phyloP scores from a whole-genome alignment of 768 basidiomycete genomes.

The Vararia minispora region DNA sequence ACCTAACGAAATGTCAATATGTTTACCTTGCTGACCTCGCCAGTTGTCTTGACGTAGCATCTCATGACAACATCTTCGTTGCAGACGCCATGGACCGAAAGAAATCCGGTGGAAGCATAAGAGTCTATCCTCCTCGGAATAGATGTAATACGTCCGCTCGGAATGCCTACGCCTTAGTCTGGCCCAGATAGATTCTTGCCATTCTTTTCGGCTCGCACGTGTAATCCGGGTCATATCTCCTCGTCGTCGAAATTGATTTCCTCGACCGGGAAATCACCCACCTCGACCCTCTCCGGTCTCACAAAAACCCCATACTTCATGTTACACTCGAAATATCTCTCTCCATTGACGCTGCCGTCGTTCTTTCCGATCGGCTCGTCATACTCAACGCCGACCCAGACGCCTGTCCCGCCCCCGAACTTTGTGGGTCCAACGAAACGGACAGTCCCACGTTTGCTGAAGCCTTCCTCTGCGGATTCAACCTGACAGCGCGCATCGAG shows the following conservation, averaged over 20 bases:
- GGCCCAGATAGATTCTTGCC: not conserved
- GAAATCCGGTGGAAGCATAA: no score
- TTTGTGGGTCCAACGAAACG: constrained; percentile 74
- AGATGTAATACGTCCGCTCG: not conserved
- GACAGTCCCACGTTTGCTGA: constrained; percentile 75
- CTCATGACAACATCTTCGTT: no score
- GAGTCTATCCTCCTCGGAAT: no score
- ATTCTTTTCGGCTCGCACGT: not conserved
- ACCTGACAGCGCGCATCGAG: constrained; percentile 79
- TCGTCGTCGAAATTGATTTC: constrained; percentile 70
- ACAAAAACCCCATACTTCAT: constrained; percentile 81
- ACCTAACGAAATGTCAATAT: no score
- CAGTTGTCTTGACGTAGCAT: no score
- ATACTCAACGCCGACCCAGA: constrained; percentile 90
- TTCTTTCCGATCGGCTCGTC: constrained; percentile 96
- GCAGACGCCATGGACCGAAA: no score
- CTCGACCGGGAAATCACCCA: constrained; percentile 83
- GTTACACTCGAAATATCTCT: constrained; percentile 73
- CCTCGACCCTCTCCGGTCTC: constrained; percentile 63
- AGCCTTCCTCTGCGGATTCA: constrained; percentile 52
- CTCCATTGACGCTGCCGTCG: constrained; percentile 85
- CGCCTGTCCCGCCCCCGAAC: constrained; percentile 52
- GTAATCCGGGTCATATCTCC: constrained; percentile 70
- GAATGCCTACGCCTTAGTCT: no score
- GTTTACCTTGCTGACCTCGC: no score